Percentiles rank a stretch among this genome's conserved stretches.
Conservation (phyloP, 179 eudicot species). For the Camellia oleifera region DNA sequence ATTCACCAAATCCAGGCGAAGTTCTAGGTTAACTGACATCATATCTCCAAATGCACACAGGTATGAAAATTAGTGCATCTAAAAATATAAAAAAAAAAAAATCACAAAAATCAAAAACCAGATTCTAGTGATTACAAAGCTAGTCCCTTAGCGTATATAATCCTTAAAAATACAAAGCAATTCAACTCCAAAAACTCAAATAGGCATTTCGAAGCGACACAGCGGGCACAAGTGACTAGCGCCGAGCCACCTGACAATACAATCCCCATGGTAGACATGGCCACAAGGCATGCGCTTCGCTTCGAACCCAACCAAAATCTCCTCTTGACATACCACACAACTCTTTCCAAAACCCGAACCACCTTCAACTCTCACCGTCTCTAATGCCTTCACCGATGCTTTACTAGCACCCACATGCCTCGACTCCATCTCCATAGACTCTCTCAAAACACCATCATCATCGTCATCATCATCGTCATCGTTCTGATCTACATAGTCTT, state of each 20-base stretch:
- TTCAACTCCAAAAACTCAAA: slow-evolving; percentile 12
- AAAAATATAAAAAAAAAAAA: no score
- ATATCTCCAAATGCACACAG: no score
- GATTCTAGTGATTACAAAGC: no score
- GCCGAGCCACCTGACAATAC: slow-evolving; percentile 8
- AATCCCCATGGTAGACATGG: slow-evolving; percentile 15
- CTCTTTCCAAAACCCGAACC: background rate
- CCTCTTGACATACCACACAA: slow-evolving; percentile 11
- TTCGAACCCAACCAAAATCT: background rate
- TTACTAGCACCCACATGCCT: background rate
- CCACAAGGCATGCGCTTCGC: slow-evolving; percentile 5
- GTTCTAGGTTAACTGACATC: no score
- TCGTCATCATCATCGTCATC: background rate
- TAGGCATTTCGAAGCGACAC: slow-evolving; percentile 15
- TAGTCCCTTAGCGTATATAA: no score
- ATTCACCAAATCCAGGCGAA: no score
- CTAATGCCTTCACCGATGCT: background rate
- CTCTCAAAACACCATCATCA: background rate
- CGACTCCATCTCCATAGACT: no score
- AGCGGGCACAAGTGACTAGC: slow-evolving; percentile 7
- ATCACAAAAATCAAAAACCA: no score
- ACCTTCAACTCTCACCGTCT: background rate
- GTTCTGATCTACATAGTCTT: background rate
- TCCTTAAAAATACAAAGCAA: no score
- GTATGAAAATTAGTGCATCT: no score